Percentiles rank a stretch among this genome's conserved stretches.
phyloP scores from a whole-genome alignment of 2,329 filamentous ascomycete genomes.

The Calonectria pseudoreteaudii region DNA sequence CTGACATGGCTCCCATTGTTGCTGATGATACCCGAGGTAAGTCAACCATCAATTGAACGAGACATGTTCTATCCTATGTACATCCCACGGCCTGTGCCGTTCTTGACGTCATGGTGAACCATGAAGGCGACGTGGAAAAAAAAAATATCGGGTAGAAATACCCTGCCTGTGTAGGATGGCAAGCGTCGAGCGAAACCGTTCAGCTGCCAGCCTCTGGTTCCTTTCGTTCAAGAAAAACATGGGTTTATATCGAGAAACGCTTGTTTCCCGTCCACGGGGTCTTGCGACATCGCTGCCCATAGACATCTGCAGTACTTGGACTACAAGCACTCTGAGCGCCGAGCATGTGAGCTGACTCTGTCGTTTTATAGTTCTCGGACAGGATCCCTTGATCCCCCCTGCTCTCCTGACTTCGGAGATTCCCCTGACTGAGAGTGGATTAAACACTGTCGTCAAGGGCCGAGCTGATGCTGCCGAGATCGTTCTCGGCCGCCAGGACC shows the following conservation, averaged over 20 bases:
- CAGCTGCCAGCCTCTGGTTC: background rate
- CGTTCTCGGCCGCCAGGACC: slow-evolving; percentile 83
- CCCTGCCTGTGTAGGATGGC: background rate
- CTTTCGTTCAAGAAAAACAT: background rate
- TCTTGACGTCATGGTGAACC: background rate
- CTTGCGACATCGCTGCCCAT: background rate
- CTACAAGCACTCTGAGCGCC: background rate
- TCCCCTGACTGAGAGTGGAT: slow-evolving; percentile 72
- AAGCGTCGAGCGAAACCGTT: background rate
- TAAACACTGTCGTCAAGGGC: slow-evolving; percentile 77
- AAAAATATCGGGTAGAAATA: slow-evolving; percentile 11
- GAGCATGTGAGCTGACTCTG: slow-evolving; percentile 29
- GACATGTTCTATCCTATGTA: background rate
- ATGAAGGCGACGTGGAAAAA: background rate
- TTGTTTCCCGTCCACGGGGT: background rate
- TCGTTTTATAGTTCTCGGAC: slow-evolving; percentile 79
- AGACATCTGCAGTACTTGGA: background rate
- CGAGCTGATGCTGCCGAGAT: slow-evolving; percentile 77
- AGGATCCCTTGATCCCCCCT: slow-evolving; percentile 93
- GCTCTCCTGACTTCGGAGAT: slow-evolving; percentile 89
- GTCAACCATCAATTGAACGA: slow-evolving; percentile 42
- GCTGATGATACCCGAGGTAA: slow-evolving; percentile 60
- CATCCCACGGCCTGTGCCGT: background rate
- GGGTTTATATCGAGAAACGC: background rate
- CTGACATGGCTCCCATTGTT: slow-evolving; percentile 54